A percentile compares a stretch with the other conserved stretches of the same genome.
Conservation (phyloP, 805 yeast genomes). For the Pichia rugopelliculosa region DNA sequence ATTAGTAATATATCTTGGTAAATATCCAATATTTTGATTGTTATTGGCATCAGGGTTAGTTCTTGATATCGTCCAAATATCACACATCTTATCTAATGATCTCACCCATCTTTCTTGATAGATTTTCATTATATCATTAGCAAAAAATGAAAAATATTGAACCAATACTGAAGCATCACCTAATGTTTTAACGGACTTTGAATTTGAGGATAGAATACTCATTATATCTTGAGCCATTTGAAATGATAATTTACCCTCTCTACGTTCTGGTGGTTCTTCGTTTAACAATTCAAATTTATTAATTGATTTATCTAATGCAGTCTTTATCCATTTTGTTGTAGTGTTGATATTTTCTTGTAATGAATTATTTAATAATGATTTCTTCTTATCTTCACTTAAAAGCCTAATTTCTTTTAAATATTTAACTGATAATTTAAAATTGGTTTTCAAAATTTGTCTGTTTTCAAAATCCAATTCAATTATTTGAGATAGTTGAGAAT, state of each 20-base stretch:
- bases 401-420: conserved; percentile 45
- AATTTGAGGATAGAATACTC: conserved; percentile 21
- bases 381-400: conserved; percentile 53
- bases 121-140: conserved; percentile 16
- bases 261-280: conserved; percentile 51
- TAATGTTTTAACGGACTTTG: conserved; percentile 33
- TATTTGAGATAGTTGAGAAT: conserved; percentile 63
- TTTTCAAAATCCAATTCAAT: conserved; percentile 72
- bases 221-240: conserved; percentile 24
- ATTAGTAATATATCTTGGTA: conserved; percentile 26
- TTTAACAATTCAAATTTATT: conserved; percentile 55
- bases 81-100: conserved; percentile 14
- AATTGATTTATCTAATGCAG: conserved; percentile 29
- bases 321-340: conserved; percentile 79
- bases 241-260: conserved; percentile 22
- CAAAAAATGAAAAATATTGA: conserved; percentile 20
- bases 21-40: conserved; percentile 18
- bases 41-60: neutral
- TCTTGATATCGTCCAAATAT: conserved; percentile 10
- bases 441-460: conserved; percentile 41
- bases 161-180: conserved; percentile 24
- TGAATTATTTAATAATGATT: conserved; percentile 69
- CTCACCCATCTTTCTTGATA: conserved; percentile 19
- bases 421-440: conserved; percentile 42
- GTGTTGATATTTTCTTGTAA: conserved; percentile 57